Evolutionary conservation across 352 stramenopile genomes (phyloP).

Genomic region (Pythium brachiatum): DNA sequence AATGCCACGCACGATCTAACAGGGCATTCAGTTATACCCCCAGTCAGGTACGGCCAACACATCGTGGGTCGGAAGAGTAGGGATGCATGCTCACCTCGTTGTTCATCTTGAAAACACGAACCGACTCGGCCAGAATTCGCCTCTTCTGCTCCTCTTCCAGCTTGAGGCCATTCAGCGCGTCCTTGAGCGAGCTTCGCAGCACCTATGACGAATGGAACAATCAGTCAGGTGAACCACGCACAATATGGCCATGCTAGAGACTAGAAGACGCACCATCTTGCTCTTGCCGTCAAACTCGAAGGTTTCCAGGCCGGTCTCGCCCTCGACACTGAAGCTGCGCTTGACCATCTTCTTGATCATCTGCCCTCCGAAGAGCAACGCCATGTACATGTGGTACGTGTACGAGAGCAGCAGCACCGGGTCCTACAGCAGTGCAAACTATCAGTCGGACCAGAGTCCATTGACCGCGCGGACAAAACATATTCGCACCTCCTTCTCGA

Average conservation of each 20-base stretch:
- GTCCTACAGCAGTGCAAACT: constrained; percentile 17
- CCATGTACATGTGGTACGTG: constrained; percentile 76
- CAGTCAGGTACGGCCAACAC: too few relatives aligned
- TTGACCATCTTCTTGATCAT: constrained; percentile 71
- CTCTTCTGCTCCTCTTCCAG: constrained; percentile 45
- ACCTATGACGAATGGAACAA: constrained; percentile 8
- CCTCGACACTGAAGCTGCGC: constrained; percentile 43
- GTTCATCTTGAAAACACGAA: constrained; percentile 63
- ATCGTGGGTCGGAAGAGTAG: background rate
- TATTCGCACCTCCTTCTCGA: constrained; percentile 46
- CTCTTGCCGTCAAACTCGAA: constrained; percentile 54
- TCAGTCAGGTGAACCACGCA: background rate
- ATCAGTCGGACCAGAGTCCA: too few relatives aligned
- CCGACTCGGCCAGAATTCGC: constrained; percentile 49
- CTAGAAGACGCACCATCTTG: constrained; percentile 28
- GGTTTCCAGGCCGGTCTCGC: constrained; percentile 43
- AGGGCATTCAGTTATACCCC: too few relatives aligned
- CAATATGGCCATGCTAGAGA: too few relatives aligned
- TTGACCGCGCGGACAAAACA: too few relatives aligned
- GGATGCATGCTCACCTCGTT: constrained; percentile 41
- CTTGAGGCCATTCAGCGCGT: constrained; percentile 47
- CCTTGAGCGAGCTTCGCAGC: constrained; percentile 53
- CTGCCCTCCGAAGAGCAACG: constrained; percentile 55
- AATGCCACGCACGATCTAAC: constrained; percentile 59
- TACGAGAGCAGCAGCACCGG: constrained; percentile 61